Evolutionary conservation across 2,329 filamentous ascomycete species (phyloP).

Genomic region (Beauveria brongniartii): DNA sequence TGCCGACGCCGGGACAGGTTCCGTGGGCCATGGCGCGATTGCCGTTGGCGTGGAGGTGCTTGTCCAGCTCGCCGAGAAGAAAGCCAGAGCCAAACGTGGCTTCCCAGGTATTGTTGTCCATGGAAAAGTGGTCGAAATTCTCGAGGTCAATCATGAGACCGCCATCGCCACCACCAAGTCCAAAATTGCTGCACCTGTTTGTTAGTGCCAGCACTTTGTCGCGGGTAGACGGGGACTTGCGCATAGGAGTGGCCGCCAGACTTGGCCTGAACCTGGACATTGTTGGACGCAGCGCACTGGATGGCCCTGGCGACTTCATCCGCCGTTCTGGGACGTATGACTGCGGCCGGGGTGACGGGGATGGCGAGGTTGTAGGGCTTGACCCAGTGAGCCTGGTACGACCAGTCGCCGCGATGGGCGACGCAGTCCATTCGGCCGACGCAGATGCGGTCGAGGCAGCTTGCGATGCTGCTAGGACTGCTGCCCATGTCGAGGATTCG

Average conservation of each 20-base stretch:
- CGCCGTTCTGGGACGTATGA: constrained; percentile 45
- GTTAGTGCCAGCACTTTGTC: too few relatives aligned
- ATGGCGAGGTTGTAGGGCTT: constrained; percentile 46
- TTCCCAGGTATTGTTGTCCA: constrained; percentile 43
- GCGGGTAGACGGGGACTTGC: constrained; percentile 25
- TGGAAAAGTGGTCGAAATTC: constrained; percentile 43
- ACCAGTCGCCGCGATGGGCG: constrained; percentile 32
- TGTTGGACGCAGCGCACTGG: constrained; percentile 43
- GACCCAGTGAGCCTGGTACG: constrained; percentile 43
- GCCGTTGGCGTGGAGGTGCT: constrained; percentile 40
- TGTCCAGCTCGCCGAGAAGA: constrained; percentile 43
- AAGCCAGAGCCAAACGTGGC: constrained; percentile 48
- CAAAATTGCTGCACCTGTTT: constrained; percentile 25
- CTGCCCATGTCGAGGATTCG: constrained; percentile 29
- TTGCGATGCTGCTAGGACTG: constrained; percentile 29
- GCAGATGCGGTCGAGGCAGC: constrained; percentile 37
- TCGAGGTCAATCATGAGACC: constrained; percentile 46
- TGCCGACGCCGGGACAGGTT: constrained; percentile 50
- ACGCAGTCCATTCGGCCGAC: constrained; percentile 37
- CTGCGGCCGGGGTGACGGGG: constrained; percentile 42
- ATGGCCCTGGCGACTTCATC: constrained; percentile 49
- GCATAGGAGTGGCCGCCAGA: constrained; percentile 59
- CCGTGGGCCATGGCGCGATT: constrained; percentile 52
- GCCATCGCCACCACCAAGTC: constrained; percentile 42
- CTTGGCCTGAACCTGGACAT: constrained; percentile 50